Base-by-base conservation (phyloP, 176 grass and related monocot genomes). In the Rhynchospora breviuscula region DNA sequence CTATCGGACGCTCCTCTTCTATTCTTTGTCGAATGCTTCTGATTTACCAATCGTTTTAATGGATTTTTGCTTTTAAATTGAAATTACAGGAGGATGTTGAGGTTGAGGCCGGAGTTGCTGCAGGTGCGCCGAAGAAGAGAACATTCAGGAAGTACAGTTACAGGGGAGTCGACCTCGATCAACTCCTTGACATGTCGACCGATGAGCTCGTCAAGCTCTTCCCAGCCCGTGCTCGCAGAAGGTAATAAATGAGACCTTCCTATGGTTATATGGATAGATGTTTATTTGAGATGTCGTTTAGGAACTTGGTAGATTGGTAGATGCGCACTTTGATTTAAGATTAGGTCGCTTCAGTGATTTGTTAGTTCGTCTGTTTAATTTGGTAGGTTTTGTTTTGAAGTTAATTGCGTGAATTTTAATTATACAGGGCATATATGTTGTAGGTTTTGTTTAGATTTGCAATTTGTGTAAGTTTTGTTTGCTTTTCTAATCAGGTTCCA, bases 111-210 rank as follows among this genome's bases (percentile, higher is more conserved):
- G 89, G 83, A 54, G 92, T 87, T 15, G 81, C 88, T 48, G 88
- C 49, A 13, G 93, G 51, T 1, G 85, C 67, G 25, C 95, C 95
- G 73, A 97, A 94, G 92, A 97, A 97, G 92, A 97, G 94, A 87
- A 97, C 94, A 78, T 97, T 97, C 72, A 91, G 94, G 90, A 97
- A 97, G 89, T 97, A 86, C 92, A 90, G 90, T 70, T 97, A 92
- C 89, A 89, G 95, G n/a, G 95, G 95, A 59, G 92, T 97, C 60
- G 95, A 97, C 72, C 95, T 97, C 43, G 95, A 97, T 60, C 87
- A 90, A 35, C 95, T 97, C 71, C 95, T 97, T n/a, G 92, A 97
- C 90, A 97, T 94, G 95, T 92, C 92, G 78, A 90, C 84, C 7
- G 94, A 97, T 25, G 94, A 97, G 81, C 92, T 97, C 54, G 94